Evolutionary conservation across 192 early-diverging fungal species (phyloP), one percentile per base, ranked within the genome.

Genomic region (Phlyctochytrium planicorne): DNA sequence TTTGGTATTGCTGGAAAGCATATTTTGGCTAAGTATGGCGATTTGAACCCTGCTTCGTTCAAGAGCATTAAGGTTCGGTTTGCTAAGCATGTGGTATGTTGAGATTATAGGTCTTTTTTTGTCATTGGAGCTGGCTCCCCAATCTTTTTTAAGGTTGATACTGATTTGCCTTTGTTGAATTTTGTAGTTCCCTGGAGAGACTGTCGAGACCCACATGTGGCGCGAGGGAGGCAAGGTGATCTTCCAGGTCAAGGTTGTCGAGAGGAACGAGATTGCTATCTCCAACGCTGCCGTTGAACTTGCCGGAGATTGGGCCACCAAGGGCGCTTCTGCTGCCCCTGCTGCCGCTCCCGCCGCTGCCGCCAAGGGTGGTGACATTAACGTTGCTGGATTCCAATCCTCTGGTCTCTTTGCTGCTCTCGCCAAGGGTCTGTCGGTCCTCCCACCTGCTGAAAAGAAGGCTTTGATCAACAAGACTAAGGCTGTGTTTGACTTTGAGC

Each of bases 191-290:
- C 98, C 98, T 25, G 96, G 98, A 20, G 96, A 99, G 78, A 98
- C 96, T 20, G 83, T 98, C 32, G 91, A 96, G 78, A 99, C 97
- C 16, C 90, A 94, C 78, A 92, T 98, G 88, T 98, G 98, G 98
- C 81, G 88, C 68, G 90, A 93, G 68, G 88, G 89, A 10, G 85
- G 82, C 78, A 93, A 91, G 71, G 87, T 99, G 24, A 80, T 98
- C 66, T 99, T 98, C 90, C 89, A 93, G 75, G 91, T 93, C 52
- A 90, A 92, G 34, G 90, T 92, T 17, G 93, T 98, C 34, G 98
- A 99, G 82, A 89, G 96, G 23, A 88, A 98, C 67, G 87, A 81
- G 1, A 87, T 96, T 67, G 92, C 88, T 34, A 93, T 99, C 68
- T 87, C 91, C 33, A 92, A 94, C 74, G 96, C 94, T 14, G 96